Evolutionary conservation across 2,329 filamentous ascomycete genomes (phyloP).

Genomic region (Epichloe baconii): DNA sequence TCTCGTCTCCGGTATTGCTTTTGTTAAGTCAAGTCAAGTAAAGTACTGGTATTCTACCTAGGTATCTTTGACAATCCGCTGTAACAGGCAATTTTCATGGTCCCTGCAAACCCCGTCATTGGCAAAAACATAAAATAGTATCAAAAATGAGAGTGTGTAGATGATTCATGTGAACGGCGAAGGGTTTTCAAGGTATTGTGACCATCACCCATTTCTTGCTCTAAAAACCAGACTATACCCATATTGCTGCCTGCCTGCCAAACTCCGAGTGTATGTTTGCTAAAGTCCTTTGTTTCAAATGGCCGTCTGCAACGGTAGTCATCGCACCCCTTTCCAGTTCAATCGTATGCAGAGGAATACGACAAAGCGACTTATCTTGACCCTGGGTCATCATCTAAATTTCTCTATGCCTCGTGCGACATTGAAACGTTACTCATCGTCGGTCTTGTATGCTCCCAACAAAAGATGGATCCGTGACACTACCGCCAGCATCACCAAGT

Average conservation of each 20-base stretch:
- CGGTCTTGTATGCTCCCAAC: constrained; percentile 46
- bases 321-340: not conserved
- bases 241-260: constrained; percentile 8
- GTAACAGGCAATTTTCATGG: not conserved
- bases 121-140: not conserved
- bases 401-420: not conserved
- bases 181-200: not conserved
- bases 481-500: constrained; percentile 83
- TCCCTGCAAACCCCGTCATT: not conserved
- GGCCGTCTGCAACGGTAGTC: not conserved
- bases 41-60: not conserved
- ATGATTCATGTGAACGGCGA: not conserved
- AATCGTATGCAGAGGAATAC: not conserved
- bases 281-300: not conserved
- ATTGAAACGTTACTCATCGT: constrained; percentile 13
- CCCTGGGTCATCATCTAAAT: not conserved
- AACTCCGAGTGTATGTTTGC: constrained; percentile 8
- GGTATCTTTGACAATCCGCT: not conserved
- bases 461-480: constrained; percentile 74
- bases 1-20: too few species aligned
- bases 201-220: not conserved
- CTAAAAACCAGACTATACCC: constrained; percentile 2
- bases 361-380: not conserved
- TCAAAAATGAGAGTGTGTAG: not conserved
- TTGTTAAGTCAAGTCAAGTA: not conserved